Base-by-base conservation (phyloP, 495 filamentous ascomycete species). In the Penicillium samsonianum region DNA sequence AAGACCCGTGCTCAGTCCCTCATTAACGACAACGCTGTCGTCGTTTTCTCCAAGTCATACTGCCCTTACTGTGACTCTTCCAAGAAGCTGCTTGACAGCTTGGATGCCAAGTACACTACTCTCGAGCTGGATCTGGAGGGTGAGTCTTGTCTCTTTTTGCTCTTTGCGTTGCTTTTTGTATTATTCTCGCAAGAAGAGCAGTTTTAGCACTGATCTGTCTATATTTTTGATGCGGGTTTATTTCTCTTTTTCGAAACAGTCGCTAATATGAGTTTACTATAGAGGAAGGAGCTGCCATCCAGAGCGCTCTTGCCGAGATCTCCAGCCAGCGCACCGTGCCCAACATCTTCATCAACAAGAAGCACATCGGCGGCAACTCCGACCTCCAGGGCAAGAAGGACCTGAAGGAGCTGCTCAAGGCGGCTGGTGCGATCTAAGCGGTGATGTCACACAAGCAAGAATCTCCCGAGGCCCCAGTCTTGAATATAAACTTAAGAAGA, bases 361-460 rank as follows among this genome's bases (percentile, higher is more conserved):
- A 91, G 73, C 94, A 97, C 75, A 94, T 99, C 69, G 93, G 94
- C 38, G 94, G 94, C 48, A 97, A 98, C 83, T 96, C 91, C 6
- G 95, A 98, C 66, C 73, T 98, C 55, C 90, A 97, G 77, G 80
- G 72, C 2, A 80, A 72, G 75, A 41, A 23, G 0, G 64, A 89
- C 52, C 64, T 93, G 37, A 75, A 78, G 1, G 46, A 55, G 9
- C 65, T 92, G 68, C 71, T 93, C 69, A 82, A 83, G 76, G 78
- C 76, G 28, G 90, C 87, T 64, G 83, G 84, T 61, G 89, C 89
- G 61, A 52, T 86, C 53, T 89, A 80, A 64, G 54, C n/a, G 44
- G 43, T 17, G 45, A 11, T 28, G 26, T 28, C 10, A 23, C 25
- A 16, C 7, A 37, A 17, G 20, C 48, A 16, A 4, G 22, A 23